phyloP scores from a whole-genome alignment of 2,329 filamentous ascomycete genomes.

The Microsporum audouinii region DNA sequence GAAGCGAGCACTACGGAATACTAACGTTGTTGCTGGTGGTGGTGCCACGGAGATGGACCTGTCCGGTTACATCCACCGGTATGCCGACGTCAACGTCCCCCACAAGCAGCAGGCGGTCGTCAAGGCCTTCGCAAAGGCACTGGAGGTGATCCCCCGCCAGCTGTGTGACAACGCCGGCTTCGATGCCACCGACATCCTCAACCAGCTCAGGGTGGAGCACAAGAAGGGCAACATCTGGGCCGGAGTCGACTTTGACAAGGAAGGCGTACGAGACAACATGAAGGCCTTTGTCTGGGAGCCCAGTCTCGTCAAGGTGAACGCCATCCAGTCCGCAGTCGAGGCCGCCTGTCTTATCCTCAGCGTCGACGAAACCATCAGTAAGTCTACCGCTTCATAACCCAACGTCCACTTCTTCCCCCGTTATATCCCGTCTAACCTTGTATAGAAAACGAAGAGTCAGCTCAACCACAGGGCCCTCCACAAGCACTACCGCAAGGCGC shows the following conservation, averaged over 20 bases:
- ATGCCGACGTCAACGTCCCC: conserved; percentile 80
- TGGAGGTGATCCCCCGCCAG: conserved; percentile 93
- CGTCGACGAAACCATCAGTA: conserved; percentile 94
- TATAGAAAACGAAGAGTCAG: conserved; percentile 77
- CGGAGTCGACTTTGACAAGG: conserved; percentile 85
- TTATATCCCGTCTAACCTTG: background rate
- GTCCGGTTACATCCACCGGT: conserved; percentile 83
- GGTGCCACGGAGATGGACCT: conserved; percentile 95
- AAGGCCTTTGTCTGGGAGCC: conserved; percentile 96
- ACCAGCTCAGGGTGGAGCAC: conserved; percentile 91
- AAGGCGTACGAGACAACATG: conserved; percentile 91
- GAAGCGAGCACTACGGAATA: conserved; percentile 93
- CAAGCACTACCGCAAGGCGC: conserved; percentile 66
- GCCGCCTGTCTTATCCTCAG: conserved; percentile 89
- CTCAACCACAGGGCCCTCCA: conserved; percentile 67
- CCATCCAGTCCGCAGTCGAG: conserved; percentile 89
- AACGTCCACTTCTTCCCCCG: background rate
- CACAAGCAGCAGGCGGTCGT: conserved; percentile 97
- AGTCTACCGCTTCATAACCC: conserved; percentile 16
- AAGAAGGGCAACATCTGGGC: conserved; percentile 87
- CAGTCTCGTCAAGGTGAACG: conserved; percentile 89
- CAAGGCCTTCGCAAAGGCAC: conserved; percentile 93
- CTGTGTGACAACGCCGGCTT: conserved; percentile 98
- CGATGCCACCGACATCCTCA: conserved; percentile 94
- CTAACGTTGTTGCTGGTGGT: conserved; percentile 85